Conservation (phyloP, 2,329 filamentous ascomycete genomes). For the Colletotrichum filicis region DNA sequence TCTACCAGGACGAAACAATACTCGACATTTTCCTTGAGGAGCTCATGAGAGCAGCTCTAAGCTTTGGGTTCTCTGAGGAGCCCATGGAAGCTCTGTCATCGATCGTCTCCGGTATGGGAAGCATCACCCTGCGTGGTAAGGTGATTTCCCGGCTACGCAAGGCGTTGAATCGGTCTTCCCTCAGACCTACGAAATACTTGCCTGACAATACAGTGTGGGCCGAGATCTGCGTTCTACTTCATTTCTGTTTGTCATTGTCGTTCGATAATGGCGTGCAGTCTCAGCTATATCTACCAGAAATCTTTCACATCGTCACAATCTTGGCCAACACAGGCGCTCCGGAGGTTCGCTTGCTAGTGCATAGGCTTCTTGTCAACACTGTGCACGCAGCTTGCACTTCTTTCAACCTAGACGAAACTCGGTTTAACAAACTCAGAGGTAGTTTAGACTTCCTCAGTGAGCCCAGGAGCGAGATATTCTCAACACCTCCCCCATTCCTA, state of each 20-base stretch:
- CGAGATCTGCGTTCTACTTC: constrained; percentile 75
- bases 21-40: constrained; percentile 76
- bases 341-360: constrained; percentile 68
- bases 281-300: constrained; percentile 74
- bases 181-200: constrained; percentile 72
- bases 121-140: constrained; percentile 73
- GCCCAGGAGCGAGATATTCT: constrained; percentile 67
- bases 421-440: constrained; percentile 64
- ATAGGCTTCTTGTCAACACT: constrained; percentile 73
- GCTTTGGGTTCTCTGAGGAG: constrained; percentile 67
- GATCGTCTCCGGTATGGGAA: constrained; percentile 71
- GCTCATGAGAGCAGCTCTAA: constrained; percentile 70
- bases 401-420: constrained; percentile 70
- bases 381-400: constrained; percentile 76
- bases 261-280: constrained; percentile 76
- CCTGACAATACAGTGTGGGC: constrained; percentile 76
- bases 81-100: constrained; percentile 70
- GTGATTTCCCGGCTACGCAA: constrained; percentile 74
- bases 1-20: constrained; percentile 72
- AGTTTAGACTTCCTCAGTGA: constrained; percentile 70
- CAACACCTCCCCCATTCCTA: constrained; percentile 54
- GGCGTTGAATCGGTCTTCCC: constrained; percentile 73
- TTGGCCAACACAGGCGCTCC: constrained; percentile 72
- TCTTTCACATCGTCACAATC: constrained; percentile 79
- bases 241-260: constrained; percentile 73